Evolutionary conservation across 2,329 filamentous ascomycete genomes (phyloP).

Genomic region (Botrytis squamosa): DNA sequence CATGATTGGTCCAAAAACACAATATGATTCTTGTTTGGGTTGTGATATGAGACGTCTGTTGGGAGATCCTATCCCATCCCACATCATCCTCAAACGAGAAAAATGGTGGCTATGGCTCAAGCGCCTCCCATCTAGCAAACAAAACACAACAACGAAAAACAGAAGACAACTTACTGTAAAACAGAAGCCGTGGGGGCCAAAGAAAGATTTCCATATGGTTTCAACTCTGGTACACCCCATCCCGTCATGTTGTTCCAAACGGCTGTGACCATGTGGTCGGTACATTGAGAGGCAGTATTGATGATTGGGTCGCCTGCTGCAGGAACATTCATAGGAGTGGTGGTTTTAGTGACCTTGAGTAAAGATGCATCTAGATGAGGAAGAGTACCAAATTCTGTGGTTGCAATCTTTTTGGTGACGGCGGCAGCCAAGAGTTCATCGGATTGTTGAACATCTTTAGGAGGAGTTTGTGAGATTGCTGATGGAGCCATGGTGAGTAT

Average conservation of each 20-base stretch:
- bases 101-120: slow-evolving; percentile 4
- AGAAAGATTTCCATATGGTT: slow-evolving; percentile 73
- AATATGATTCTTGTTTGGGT: not conserved
- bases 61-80: not conserved
- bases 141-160: not conserved
- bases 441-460: slow-evolving; percentile 45
- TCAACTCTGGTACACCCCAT: slow-evolving; percentile 73
- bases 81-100: not conserved
- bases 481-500: slow-evolving; percentile 48
- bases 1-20: not conserved
- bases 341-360: slow-evolving; percentile 54
- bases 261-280: slow-evolving; percentile 85
- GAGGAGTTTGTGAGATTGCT: slow-evolving; percentile 40
- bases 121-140: not conserved
- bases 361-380: slow-evolving; percentile 57
- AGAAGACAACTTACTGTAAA: slow-evolving; percentile 52
- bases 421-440: slow-evolving; percentile 53
- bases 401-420: slow-evolving; percentile 48
- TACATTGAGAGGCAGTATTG: slow-evolving; percentile 42
- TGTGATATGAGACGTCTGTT: not conserved
- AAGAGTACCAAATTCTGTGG: slow-evolving; percentile 50
- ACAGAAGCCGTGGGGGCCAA: slow-evolving; percentile 79
- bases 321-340: slow-evolving; percentile 53
- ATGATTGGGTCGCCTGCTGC: slow-evolving; percentile 45
- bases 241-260: slow-evolving; percentile 64